Evolutionary conservation across 2,329 filamentous ascomycete genomes (phyloP), one percentile per base, ranked within the genome.

Genomic region (Penicillium sclerotigenum): DNA sequence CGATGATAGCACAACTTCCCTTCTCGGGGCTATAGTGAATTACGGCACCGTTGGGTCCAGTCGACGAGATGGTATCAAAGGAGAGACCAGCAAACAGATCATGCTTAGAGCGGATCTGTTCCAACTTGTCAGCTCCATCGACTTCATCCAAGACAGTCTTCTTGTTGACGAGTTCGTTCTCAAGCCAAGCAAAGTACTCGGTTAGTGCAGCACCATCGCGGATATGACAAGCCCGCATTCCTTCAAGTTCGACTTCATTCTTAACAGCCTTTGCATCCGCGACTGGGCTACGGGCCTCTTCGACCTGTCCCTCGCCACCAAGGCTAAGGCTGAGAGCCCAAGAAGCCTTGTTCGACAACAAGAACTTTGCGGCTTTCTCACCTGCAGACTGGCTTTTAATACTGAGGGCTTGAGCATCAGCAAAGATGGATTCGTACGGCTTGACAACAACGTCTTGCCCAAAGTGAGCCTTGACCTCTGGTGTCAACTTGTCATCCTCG

Each of bases 151-250:
- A 75, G 4, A 79, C 82, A 1, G 82, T 82, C 59, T 88, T 88
- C 72, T 93, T 87, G 62, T 81, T 84, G 56, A 90, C 71, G 24
- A 99, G 79, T 69, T 97, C 88, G 66, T 97, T 84, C 73, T 99
- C 94, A 4, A 99, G 82, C 94, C 94, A 99, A 13, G 94, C 91
- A 73, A 99, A 97, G 73, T 91, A 99, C 71, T 96, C 87, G 54
- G 86, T 92, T 59, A 97, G 75, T 2, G 94, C 93, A 45, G 91
- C 91, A 45, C 94, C 94, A 68, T 99, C 94, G 61, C 94, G 86
- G 64, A 97, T 85, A 71, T 99, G 94, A 70, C 94, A 97, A 55
- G 89, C 84, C 59, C 91, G 85, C 94, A 99, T 97, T 58, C 94
- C 94, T 66, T 90, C 85, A 42, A 97, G 79, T 72, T 99, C 94